phyloP scores from a whole-genome alignment of 2,329 filamentous ascomycete genomes.

The Hypoxylon sp. region DNA sequence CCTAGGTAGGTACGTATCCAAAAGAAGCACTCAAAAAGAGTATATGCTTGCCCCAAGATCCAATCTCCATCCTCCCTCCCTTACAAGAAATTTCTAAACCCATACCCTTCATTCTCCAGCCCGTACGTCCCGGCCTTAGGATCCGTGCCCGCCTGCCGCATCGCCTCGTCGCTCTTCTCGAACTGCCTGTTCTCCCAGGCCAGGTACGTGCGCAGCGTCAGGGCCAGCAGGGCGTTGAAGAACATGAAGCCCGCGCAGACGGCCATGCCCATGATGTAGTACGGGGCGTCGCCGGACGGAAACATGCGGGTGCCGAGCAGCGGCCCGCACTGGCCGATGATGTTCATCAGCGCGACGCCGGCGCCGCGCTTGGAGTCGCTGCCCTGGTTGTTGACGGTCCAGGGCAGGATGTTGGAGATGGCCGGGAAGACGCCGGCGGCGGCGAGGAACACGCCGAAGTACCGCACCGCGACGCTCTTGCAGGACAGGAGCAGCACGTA shows the following conservation, averaged over 20 bases:
- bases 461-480: constrained; percentile 49
- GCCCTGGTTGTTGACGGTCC: constrained; percentile 74
- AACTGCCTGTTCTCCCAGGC: constrained; percentile 47
- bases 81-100: constrained; percentile 41
- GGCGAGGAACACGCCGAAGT: constrained; percentile 57
- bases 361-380: constrained; percentile 71
- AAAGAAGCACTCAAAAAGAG: too few species aligned
- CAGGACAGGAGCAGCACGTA: constrained; percentile 71
- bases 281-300: constrained; percentile 52
- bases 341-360: constrained; percentile 68
- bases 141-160: constrained; percentile 31
- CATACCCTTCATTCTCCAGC: constrained; percentile 40
- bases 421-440: constrained; percentile 71
- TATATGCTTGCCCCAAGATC: too few species aligned
- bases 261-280: constrained; percentile 51
- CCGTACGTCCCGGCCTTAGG: constrained; percentile 14
- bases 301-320: constrained; percentile 71
- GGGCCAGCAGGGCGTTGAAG: constrained; percentile 50
- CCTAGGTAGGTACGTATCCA: too few species aligned
- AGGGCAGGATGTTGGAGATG: constrained; percentile 74
- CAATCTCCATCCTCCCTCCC: too few species aligned
- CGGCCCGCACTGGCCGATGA: constrained; percentile 68
- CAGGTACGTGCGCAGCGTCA: constrained; percentile 47
- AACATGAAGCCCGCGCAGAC: constrained; percentile 54
- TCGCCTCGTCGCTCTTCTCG: constrained; percentile 43